A percentile compares a stretch with the other conserved stretches of the same genome.
Evolutionary conservation across 371 early-diverging fungal species (phyloP).

Genomic region (Mortierella sp.): DNA sequence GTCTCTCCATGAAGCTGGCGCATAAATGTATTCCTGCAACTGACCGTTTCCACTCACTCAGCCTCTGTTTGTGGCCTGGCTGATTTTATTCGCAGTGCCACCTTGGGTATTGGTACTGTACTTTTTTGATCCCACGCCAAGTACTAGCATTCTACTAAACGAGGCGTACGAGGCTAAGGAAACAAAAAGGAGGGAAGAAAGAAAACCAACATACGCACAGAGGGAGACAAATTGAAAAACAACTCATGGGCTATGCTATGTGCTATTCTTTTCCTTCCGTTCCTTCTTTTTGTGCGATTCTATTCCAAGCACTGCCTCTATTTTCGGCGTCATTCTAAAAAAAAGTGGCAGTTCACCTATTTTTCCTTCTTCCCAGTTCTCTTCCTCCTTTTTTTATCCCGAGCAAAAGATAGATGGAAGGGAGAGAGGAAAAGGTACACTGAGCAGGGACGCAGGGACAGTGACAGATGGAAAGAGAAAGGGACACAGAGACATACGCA

Average conservation of each 20-base stretch:
- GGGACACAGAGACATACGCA: not conserved
- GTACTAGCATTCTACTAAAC: too few relatives aligned
- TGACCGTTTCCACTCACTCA: too few relatives aligned
- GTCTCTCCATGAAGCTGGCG: too few relatives aligned
- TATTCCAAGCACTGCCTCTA: conserved; percentile 8
- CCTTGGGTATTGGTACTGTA: too few relatives aligned
- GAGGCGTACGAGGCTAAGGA: too few relatives aligned
- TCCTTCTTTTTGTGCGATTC: not conserved
- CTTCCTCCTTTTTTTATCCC: not conserved
- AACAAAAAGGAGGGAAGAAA: not conserved
- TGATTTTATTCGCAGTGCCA: too few relatives aligned
- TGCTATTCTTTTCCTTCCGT: not conserved
- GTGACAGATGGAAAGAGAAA: not conserved
- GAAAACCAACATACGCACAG: not conserved
- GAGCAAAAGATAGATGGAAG: not conserved
- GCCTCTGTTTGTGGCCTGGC: too few relatives aligned
- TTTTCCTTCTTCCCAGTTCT: not conserved
- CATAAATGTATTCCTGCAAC: too few relatives aligned
- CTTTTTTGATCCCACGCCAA: too few relatives aligned
- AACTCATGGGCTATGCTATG: conserved; percentile 4
- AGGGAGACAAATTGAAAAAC: not conserved
- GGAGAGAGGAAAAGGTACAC: too few relatives aligned
- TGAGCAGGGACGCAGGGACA: too few relatives aligned
- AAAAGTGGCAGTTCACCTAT: conserved; percentile 1
- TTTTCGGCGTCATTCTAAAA: not conserved